A percentile compares a stretch with the other conserved stretches of the same genome.
Evolutionary conservation across 1,284 basidiomycete genomes (phyloP).

Genomic region (Bondarzewia mesenterica): DNA sequence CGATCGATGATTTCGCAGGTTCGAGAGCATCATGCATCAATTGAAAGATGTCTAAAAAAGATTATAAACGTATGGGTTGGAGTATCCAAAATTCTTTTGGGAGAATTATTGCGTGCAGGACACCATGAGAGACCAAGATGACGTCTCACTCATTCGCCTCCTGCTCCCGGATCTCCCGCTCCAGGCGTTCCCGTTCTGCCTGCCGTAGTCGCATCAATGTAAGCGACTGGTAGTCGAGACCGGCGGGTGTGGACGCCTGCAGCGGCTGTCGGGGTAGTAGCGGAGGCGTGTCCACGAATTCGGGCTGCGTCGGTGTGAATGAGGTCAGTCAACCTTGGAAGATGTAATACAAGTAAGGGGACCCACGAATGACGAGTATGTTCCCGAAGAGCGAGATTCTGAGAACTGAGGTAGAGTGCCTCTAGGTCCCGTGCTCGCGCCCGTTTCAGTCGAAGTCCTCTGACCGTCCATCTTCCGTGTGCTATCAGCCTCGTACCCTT

Average conservation of each 20-base stretch:
- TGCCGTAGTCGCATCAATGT: slow-evolving; percentile 78
- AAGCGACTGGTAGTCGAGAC: slow-evolving; percentile 70
- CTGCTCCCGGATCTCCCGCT: slow-evolving; percentile 66
- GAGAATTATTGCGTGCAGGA: too few relatives aligned
- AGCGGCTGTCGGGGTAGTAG: slow-evolving; percentile 4
- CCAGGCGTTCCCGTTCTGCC: slow-evolving; percentile 68
- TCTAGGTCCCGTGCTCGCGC: slow-evolving; percentile 19
- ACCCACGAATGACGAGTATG: slow-evolving; percentile 48
- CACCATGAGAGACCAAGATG: neutral
- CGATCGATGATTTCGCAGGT: too few relatives aligned
- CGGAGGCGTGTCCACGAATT: slow-evolving; percentile 8
- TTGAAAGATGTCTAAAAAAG: too few relatives aligned
- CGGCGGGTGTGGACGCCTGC: slow-evolving; percentile 19
- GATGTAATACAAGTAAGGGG: neutral
- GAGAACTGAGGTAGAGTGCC: slow-evolving; percentile 10
- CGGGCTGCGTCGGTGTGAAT: slow-evolving; percentile 16
- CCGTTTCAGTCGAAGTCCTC: slow-evolving; percentile 1
- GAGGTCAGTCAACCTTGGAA: slow-evolving; percentile 5
- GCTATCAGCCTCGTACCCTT: neutral
- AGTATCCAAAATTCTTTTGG: too few relatives aligned
- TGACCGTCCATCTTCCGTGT: neutral
- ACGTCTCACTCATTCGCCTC: slow-evolving; percentile 36
- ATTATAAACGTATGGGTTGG: too few relatives aligned
- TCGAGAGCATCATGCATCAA: too few relatives aligned
- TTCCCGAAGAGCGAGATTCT: slow-evolving; percentile 17